Percentiles rank a stretch among this genome's conserved stretches.
Evolutionary conservation across 169 alveolate genomes (phyloP).

Genomic region (Eimeria brunetti): DNA sequence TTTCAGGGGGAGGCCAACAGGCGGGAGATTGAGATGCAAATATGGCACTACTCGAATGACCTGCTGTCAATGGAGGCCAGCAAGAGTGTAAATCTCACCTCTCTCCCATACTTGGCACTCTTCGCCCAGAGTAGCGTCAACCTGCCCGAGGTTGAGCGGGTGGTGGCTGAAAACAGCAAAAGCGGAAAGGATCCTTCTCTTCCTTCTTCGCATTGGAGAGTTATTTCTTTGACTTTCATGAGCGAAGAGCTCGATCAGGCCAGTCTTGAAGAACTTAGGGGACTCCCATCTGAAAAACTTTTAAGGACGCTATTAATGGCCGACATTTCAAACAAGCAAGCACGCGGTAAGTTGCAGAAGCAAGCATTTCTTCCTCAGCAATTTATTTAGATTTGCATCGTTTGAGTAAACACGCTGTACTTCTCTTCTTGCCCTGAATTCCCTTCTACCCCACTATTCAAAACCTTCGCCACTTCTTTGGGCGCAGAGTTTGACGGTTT

Average conservation of each 20-base stretch:
- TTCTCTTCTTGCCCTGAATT: neutral
- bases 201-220: slow-evolving; percentile 87
- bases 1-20: slow-evolving; percentile 91
- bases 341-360: slow-evolving; percentile 18
- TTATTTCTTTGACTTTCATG: slow-evolving; percentile 89
- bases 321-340: slow-evolving; percentile 57
- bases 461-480: neutral
- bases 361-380: neutral
- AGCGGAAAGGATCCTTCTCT: slow-evolving; percentile 56
- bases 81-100: slow-evolving; percentile 71
- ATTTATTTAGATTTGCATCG: neutral
- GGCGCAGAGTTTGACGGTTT: neutral
- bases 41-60: slow-evolving; percentile 90
- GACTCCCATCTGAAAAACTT: slow-evolving; percentile 90
- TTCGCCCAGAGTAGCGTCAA: slow-evolving; percentile 77
- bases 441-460: neutral
- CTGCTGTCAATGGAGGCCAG: slow-evolving; percentile 68
- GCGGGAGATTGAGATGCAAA: slow-evolving; percentile 91
- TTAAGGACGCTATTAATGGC: slow-evolving; percentile 86
- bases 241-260: slow-evolving; percentile 90
- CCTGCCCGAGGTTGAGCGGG: slow-evolving; percentile 80
- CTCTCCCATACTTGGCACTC: slow-evolving; percentile 72
- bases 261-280: slow-evolving; percentile 85
- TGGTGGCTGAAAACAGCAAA: slow-evolving; percentile 2
- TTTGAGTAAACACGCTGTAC: neutral